Evolutionary conservation across 202 grass and related monocot species (phyloP).

Genomic region (Bolboschoenoplectus hybrid): DNA sequence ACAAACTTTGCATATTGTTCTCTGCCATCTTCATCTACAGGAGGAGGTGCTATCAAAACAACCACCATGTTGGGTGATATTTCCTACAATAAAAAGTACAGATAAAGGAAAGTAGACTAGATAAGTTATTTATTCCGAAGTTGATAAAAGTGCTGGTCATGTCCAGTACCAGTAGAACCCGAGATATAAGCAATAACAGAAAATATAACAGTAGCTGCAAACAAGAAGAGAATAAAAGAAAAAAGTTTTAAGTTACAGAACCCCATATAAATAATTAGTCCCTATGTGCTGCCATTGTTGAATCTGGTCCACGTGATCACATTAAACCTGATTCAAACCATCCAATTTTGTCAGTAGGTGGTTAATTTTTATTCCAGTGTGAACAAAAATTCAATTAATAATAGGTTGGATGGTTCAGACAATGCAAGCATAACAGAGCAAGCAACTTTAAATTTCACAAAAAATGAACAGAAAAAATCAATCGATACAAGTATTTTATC

Average conservation of each 20-base stretch:
- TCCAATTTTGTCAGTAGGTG: not conserved
- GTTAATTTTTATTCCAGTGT: not conserved
- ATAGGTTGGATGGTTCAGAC: not conserved
- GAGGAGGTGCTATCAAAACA: slow-evolving; percentile 84
- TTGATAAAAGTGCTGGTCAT: not conserved
- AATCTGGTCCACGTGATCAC: not conserved
- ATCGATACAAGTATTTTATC: not conserved
- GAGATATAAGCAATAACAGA: not conserved
- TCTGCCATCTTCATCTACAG: slow-evolving; percentile 78
- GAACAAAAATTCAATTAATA: not conserved
- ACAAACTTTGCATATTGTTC: slow-evolving; percentile 76
- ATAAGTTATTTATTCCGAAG: not conserved
- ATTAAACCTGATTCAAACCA: slow-evolving; percentile 6
- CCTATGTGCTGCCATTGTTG: not conserved
- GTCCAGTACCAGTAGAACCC: not conserved
- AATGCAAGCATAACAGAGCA: not conserved
- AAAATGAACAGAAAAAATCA: no score
- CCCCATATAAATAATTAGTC: not conserved
- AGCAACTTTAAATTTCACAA: no score
- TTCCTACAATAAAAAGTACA: not conserved
- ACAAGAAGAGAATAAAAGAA: not conserved
- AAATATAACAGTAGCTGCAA: not conserved
- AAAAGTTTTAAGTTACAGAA: no score
- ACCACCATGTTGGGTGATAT: slow-evolving; percentile 48
- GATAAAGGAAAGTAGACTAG: not conserved